These are phyloP conservation scores for Tetrastigma voinierianum DNA, from an alignment of 164 flowering plant species.

Conservation along the genomic window DNA sequence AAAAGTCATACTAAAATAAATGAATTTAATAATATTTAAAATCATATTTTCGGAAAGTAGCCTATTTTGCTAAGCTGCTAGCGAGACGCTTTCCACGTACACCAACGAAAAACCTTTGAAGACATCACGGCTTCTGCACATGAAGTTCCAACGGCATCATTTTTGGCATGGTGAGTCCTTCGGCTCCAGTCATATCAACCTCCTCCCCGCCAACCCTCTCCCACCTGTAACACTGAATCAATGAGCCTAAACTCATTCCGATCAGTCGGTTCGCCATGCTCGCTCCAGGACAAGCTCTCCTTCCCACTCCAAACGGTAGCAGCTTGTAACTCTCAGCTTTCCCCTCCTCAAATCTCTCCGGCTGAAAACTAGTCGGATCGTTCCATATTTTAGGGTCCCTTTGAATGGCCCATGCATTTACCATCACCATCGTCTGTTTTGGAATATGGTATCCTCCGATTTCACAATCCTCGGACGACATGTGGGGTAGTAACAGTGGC, in stretches of 20 bases:
- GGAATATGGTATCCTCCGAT: conserved; percentile 26
- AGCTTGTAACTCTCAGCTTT: conserved; percentile 14
- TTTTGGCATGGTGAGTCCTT: conserved; percentile 30
- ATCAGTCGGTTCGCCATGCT: conserved; percentile 29
- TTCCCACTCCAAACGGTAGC: conserved; percentile 35
- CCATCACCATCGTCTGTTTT: conserved; percentile 25
- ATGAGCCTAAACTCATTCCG: conserved; percentile 20
- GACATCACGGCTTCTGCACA: conserved; percentile 22
- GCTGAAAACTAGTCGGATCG: conserved; percentile 21
- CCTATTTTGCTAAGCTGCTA: too few species aligned
- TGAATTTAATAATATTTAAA: too few species aligned
- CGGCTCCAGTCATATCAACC: conserved; percentile 31
- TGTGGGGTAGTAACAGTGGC: conserved; percentile 26
- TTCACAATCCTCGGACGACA: conserved; percentile 25
- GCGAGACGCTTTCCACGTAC: too few species aligned
- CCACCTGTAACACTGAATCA: conserved; percentile 49
- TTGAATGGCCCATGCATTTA: conserved; percentile 28
- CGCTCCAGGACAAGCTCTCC: conserved; percentile 39
- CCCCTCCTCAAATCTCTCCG: conserved; percentile 27
- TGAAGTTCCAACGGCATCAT: conserved; percentile 24
- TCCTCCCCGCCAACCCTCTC: conserved; percentile 19
- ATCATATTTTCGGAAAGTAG: too few species aligned
- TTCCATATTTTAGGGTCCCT: conserved; percentile 18
- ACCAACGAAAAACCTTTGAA: too few species aligned
- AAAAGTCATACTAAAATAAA: too few species aligned